These are phyloP conservation scores for Penicillium mononematosum DNA, from an alignment of 495 filamentous ascomycete species.

Conservation along the genomic window DNA sequence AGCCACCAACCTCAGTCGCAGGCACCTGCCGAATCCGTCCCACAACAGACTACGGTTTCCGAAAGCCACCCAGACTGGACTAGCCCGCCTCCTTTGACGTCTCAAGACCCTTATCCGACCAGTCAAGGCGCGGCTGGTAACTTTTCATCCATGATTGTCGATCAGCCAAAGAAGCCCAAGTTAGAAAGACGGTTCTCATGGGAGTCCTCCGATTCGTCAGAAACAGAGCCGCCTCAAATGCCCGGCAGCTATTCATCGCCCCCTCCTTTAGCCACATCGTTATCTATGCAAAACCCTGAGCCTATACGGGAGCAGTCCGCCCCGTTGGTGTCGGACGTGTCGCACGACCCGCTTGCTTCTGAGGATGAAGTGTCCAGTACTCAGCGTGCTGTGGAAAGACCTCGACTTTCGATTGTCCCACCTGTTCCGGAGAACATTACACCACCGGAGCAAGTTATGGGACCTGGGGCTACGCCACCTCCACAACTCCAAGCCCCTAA, in stretches of 20 bases:
- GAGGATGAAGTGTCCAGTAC: constrained; percentile 17
- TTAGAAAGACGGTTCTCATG: constrained; percentile 43
- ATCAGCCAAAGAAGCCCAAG: constrained; percentile 24
- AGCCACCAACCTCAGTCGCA: constrained; percentile 23
- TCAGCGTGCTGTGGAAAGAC: constrained; percentile 17
- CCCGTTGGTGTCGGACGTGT: constrained; percentile 12
- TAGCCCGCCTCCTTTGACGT: constrained; percentile 14
- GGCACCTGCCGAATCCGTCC: constrained; percentile 48
- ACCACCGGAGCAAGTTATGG: constrained; percentile 24
- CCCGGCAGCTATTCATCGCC: constrained; percentile 13
- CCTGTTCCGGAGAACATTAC: constrained; percentile 19
- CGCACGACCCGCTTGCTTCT: constrained; percentile 21
- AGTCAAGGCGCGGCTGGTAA: constrained; percentile 11
- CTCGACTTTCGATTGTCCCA: constrained; percentile 29
- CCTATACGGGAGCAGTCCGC: constrained; percentile 13
- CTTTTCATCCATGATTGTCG: constrained; percentile 1
- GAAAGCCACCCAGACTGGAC: constrained; percentile 21
- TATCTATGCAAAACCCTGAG: constrained; percentile 19
- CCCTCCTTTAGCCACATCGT: constrained; percentile 7
- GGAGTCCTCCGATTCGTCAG: constrained; percentile 34
- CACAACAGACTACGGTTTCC: constrained; percentile 39
- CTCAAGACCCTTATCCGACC: constrained; percentile 22
- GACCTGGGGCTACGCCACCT: constrained; percentile 5
- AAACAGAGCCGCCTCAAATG: constrained; percentile 18
- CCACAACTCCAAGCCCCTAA: constrained; percentile 1